Base-by-base conservation (phyloP, 768 basidiomycete genomes). In the Psilocybe cubensis region DNA sequence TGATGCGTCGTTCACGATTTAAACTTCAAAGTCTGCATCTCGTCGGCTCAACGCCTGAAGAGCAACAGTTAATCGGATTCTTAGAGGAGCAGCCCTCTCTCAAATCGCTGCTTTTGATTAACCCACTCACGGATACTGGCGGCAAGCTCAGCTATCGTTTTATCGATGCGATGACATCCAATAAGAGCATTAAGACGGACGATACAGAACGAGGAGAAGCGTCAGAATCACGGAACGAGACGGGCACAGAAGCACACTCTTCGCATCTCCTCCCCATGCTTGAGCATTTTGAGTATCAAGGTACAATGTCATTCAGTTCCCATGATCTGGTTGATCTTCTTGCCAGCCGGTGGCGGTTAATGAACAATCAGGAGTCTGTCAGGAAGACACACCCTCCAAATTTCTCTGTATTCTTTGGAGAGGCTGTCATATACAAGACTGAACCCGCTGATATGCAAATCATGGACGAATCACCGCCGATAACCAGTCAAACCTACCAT, bases 41-140 rank as follows among this genome's bases (percentile, higher is more conserved):
- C 40, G 66, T 67, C n/a, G 63, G 66, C 10, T 27, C 54, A n/a
- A 67, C 60, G 12, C 66, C 66, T 8, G 33, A 12, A 1, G 66
- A 67, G 23, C 54, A 61, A 3, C 48, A 60, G 17, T 48, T 67
- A 20, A 53, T 65, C 24, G 49, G 33, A 28, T 61, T 60, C 25
- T 52, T 67, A 17, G 46, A 40, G 27, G 54, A 59, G 25, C 33
- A 63, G n/a, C 54, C 60, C 28, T 53, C 51, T 24, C 41, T 67
- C 40, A 54, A 52, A 14, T 48, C 53, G 5, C 27, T 67, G 17
- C 23, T 67, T 31, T 45, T 67, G 20, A 38, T 67, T 20, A 65
- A 67, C 52, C 66, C 66, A 28, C 33, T 25, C 2, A 58, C 57
- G 21, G 60, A 63, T 47, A 44, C 53, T 8, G 66, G 62, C 14